Conservation (phyloP, 345 rosid species). For the Citrus unshiu region DNA sequence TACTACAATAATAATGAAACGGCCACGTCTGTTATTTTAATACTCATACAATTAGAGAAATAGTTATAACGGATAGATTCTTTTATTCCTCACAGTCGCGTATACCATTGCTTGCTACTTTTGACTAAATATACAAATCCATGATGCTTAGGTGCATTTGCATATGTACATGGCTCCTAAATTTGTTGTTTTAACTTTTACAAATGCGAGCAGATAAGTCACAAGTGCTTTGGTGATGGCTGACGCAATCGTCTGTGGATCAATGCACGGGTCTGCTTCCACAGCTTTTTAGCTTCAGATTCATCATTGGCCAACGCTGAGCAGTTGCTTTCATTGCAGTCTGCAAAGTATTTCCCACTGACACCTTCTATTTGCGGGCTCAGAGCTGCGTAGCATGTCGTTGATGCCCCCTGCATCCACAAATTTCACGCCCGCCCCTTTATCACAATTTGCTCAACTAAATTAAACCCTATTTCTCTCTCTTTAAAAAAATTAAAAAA, state of each 20-base stretch:
- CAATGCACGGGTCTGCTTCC: conserved; percentile 51
- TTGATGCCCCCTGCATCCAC: conserved; percentile 77
- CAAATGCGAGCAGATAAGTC: not conserved
- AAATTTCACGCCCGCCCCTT: not conserved
- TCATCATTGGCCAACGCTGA: conserved; percentile 80
- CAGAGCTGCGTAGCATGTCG: conserved; percentile 87
- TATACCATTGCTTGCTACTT: not conserved
- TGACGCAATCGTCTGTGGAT: conserved; percentile 37
- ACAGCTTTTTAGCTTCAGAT: conserved; percentile 52
- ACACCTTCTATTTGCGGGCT: conserved; percentile 55
- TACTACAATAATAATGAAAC: not conserved
- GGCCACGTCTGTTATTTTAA: too few relatives aligned
- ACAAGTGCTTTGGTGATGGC: conserved; percentile 8
- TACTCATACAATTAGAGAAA: not conserved
- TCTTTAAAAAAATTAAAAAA: too few relatives aligned
- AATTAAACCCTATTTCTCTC: not conserved
- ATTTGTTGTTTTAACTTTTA: not conserved
- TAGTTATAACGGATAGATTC: not conserved
- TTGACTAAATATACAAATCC: not conserved
- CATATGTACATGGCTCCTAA: conserved; percentile 19
- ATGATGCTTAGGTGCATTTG: not conserved
- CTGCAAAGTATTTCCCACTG: conserved; percentile 80
- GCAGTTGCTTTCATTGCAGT: conserved; percentile 71
- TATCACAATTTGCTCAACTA: not conserved
- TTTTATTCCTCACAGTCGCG: conserved; percentile 3